Base-by-base conservation (phyloP, 148 eudicot species). In the Pouteria glomerata region DNA sequence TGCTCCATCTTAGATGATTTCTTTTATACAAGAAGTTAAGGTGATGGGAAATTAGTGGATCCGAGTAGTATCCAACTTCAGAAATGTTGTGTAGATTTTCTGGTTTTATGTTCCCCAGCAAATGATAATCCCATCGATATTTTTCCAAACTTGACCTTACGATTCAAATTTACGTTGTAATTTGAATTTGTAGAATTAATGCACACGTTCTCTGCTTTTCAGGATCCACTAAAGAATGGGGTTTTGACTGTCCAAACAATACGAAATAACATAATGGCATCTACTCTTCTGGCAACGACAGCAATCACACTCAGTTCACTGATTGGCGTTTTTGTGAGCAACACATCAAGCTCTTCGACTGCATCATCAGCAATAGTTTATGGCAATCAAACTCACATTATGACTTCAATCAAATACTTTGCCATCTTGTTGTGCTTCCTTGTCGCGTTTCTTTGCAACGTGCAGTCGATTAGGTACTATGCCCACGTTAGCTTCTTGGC, bases 251-350 rank as follows among this genome's bases (percentile, higher is more conserved):
- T 86, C 66, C 90, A 86, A 75, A 86, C 90, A 4, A 61, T 90
- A 48, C 85, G 96, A 57, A 90, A 87, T 83, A 87, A 90, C 73
- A 76, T 90, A 48, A 90, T 90, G 97, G 97, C 97, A 16, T 87
- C 97, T 0, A 87, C 95, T 5, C 97, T 91, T 59, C 48, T 91
- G 51, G 97, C 95, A 37, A 87, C 97, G 23, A 70, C 92, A 50
- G 95, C 97, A 8, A 87, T 91, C 24, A 89, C 95, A 42, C 89
- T 91, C 15, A 85, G 97, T 77, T 91, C 97, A 23, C 71, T 91
- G 47, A 89, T 89, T 30, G 77, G 86, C 3, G 92, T 91, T 15
- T 87, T 84, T 37, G 89, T 85, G 39, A 89, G 92, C 88, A 89
- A 82, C 66, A 68, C 82, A 48, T 82, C 97, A 71, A 77, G 67